phyloP scores from a whole-genome alignment of 768 basidiomycete species.

The Russula compacta region DNA sequence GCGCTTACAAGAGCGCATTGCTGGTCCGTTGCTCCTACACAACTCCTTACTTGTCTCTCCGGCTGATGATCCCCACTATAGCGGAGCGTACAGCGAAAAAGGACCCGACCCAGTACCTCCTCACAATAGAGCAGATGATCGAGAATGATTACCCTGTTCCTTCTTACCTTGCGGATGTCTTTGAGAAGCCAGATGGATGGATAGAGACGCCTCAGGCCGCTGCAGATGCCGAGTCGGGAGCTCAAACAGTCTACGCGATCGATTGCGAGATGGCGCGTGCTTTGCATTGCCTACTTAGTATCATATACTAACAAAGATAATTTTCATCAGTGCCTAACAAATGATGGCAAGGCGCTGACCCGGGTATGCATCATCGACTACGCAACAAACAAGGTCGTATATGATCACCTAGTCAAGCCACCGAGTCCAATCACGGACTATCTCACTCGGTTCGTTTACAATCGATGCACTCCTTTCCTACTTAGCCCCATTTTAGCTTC shows the following conservation, averaged over 20 bases:
- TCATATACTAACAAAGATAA: background rate
- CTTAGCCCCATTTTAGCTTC: slow-evolving; percentile 43
- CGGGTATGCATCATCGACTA: slow-evolving; percentile 80
- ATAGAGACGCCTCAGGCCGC: slow-evolving; percentile 61
- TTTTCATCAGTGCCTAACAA: slow-evolving; percentile 66
- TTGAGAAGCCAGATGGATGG: slow-evolving; percentile 63
- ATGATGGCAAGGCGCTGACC: slow-evolving; percentile 83
- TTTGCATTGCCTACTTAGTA: background rate
- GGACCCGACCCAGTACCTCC: slow-evolving; percentile 60
- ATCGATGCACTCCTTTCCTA: background rate
- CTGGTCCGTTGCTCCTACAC: slow-evolving; percentile 26
- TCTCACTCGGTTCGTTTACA: slow-evolving; percentile 61
- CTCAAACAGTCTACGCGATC: slow-evolving; percentile 61
- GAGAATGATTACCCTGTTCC: slow-evolving; percentile 92
- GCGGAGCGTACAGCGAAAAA: slow-evolving; percentile 54
- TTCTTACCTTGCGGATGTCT: slow-evolving; percentile 69
- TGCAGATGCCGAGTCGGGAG: slow-evolving; percentile 26
- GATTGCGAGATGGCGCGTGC: slow-evolving; percentile 92
- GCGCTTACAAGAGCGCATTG: slow-evolving; percentile 38
- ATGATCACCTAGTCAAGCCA: slow-evolving; percentile 87
- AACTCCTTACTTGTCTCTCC: background rate
- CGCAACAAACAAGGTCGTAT: slow-evolving; percentile 59
- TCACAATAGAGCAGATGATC: slow-evolving; percentile 79
- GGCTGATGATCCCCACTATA: slow-evolving; percentile 19
- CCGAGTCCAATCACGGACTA: slow-evolving; percentile 74